Evolutionary conservation across 176 grass and related monocot species (phyloP).

Genomic region (Oropetium thomaeum): DNA sequence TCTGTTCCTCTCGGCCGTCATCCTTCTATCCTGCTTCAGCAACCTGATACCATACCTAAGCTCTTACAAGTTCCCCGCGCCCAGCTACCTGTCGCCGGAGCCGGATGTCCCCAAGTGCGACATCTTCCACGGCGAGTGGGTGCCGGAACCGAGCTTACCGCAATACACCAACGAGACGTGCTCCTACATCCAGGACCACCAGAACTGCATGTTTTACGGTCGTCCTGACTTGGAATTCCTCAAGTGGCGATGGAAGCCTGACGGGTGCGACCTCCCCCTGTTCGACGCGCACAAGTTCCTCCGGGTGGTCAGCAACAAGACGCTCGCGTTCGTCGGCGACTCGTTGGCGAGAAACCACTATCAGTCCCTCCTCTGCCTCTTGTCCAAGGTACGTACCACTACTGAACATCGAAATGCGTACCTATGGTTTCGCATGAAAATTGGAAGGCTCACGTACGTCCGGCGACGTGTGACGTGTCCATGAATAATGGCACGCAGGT

Average conservation of each 20-base stretch:
- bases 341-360: slow-evolving; percentile 51
- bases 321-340: slow-evolving; percentile 49
- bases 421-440: neutral
- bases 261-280: slow-evolving; percentile 37
- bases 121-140: slow-evolving; percentile 57
- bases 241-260: slow-evolving; percentile 51
- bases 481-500: slow-evolving; percentile 34
- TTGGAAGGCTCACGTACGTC: neutral
- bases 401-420: too few relatives aligned
- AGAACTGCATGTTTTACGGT: slow-evolving; percentile 55
- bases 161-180: slow-evolving; percentile 54
- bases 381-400: slow-evolving; percentile 27
- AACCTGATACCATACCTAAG: neutral
- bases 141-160: slow-evolving; percentile 38
- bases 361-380: slow-evolving; percentile 52
- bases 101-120: slow-evolving; percentile 33
- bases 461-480: fast-evolving
- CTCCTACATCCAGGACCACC: slow-evolving; percentile 44
- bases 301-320: slow-evolving; percentile 37
- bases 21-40: slow-evolving; percentile 41
- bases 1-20: slow-evolving; percentile 38
- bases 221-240: slow-evolving; percentile 49
- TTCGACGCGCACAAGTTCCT: slow-evolving; percentile 51
- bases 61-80: slow-evolving; percentile 6
- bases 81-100: slow-evolving; percentile 3